Evolutionary conservation across 2,329 filamentous ascomycete genomes (phyloP).

Genomic region (Phyllosticta paracitricarpa): DNA sequence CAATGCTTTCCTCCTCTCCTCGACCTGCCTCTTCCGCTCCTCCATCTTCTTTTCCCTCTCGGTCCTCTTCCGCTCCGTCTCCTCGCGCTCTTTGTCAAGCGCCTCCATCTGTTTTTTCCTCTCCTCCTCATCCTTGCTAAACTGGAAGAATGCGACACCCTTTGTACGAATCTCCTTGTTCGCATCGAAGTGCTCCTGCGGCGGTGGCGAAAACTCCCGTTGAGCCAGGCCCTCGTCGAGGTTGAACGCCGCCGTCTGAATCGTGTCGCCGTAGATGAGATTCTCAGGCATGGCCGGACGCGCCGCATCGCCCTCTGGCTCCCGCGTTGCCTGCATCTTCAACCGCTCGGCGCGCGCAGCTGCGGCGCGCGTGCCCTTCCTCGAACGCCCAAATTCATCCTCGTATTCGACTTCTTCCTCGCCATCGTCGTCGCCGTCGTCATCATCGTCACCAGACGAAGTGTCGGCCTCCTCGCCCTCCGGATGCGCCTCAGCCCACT

Average conservation of each 20-base stretch:
- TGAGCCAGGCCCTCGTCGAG: constrained; percentile 54
- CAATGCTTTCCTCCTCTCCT: constrained; percentile 50
- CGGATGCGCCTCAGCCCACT: constrained; percentile 69
- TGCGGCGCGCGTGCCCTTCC: constrained; percentile 61
- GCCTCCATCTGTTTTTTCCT: constrained; percentile 65
- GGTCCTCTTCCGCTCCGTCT: constrained; percentile 56
- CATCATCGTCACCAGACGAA: constrained; percentile 25
- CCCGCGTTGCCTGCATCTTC: constrained; percentile 45
- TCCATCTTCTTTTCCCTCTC: constrained; percentile 46
- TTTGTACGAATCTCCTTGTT: constrained; percentile 73
- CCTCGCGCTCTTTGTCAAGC: constrained; percentile 55
- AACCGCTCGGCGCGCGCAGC: constrained; percentile 53
- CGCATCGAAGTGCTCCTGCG: constrained; percentile 76
- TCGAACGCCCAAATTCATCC: constrained; percentile 84
- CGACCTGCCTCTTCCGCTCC: constrained; percentile 44
- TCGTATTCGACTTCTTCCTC: constrained; percentile 71
- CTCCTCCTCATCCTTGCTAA: constrained; percentile 63
- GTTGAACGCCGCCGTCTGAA: constrained; percentile 77
- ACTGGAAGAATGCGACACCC: constrained; percentile 85
- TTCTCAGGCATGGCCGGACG: constrained; percentile 55
- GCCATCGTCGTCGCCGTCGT: constrained; percentile 31
- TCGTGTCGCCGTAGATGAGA: constrained; percentile 74
- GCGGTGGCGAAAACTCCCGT: constrained; percentile 70
- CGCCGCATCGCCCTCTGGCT: constrained; percentile 60
- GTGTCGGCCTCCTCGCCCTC: constrained; percentile 26